Evolutionary conservation across 1,284 basidiomycete genomes (phyloP).

Genomic region (Fomitopsis betulina): DNA sequence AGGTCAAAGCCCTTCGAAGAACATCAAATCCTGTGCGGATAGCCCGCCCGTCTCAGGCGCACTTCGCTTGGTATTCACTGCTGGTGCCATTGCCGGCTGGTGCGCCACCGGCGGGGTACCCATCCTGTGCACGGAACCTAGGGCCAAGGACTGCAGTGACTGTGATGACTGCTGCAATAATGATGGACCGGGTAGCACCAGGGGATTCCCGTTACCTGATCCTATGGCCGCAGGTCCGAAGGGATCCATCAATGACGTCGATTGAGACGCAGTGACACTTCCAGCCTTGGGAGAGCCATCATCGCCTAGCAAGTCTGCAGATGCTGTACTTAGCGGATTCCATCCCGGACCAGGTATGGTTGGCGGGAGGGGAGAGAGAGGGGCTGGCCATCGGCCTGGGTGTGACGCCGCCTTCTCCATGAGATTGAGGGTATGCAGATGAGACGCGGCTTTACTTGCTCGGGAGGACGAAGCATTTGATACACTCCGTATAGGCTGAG

Average conservation of each 20-base stretch:
- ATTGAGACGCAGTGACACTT: slow-evolving; percentile 7
- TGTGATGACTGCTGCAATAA: slow-evolving; percentile 7
- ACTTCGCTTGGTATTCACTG: slow-evolving; percentile 16
- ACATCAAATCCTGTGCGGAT: slow-evolving; percentile 70
- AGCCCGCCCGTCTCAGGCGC: slow-evolving; percentile 37
- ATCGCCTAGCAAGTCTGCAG: slow-evolving; percentile 22
- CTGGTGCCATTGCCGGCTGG: slow-evolving; percentile 2
- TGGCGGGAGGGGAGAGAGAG: slow-evolving; percentile 49
- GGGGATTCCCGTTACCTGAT: slow-evolving; percentile 4
- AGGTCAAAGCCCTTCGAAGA: slow-evolving; percentile 60
- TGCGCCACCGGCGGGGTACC: neutral
- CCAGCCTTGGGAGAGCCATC: slow-evolving; percentile 8
- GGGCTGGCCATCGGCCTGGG: slow-evolving; percentile 58
- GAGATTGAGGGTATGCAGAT: slow-evolving; percentile 51
- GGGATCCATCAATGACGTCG: slow-evolving; percentile 11
- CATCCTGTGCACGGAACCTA: neutral
- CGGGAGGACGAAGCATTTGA: neutral
- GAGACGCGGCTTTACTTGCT: slow-evolving; percentile 28
- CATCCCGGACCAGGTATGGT: slow-evolving; percentile 29
- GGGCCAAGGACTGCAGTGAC: slow-evolving; percentile 1
- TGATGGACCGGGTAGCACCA: slow-evolving; percentile 1
- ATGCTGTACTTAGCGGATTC: slow-evolving; percentile 1
- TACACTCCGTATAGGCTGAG: neutral
- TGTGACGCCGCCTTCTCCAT: slow-evolving; percentile 49
- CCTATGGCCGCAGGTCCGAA: slow-evolving; percentile 4